phyloP scores from a whole-genome alignment of 306 rosid genomes.

The Cucurbita pepo region DNA sequence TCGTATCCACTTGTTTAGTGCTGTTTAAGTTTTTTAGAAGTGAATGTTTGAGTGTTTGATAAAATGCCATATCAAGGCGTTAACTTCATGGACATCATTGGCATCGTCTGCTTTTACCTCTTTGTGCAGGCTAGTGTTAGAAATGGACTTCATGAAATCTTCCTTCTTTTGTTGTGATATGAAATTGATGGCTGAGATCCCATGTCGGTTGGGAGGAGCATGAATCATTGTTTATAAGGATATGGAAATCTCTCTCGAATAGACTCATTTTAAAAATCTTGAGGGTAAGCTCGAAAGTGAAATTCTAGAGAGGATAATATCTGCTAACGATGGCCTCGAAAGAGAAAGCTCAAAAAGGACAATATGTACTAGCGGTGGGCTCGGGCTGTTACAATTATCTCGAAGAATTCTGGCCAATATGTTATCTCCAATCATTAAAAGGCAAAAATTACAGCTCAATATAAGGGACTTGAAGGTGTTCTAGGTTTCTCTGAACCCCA shows the following conservation, averaged over 20 bases:
- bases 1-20: neutral
- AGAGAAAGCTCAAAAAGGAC: too few relatives aligned
- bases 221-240: too few relatives aligned
- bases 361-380: too few relatives aligned
- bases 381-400: neutral
- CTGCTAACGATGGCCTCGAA: too few relatives aligned
- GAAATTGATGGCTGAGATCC: neutral
- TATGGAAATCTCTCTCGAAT: too few relatives aligned
- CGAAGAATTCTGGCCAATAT: neutral
- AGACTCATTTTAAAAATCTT: too few relatives aligned
- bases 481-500: neutral
- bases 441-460: neutral
- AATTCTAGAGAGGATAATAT: too few relatives aligned
- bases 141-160: neutral
- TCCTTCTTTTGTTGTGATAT: neutral
- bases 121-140: neutral
- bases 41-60: neutral
- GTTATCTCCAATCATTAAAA: neutral
- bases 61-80: neutral
- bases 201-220: too few relatives aligned
- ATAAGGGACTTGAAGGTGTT: neutral
- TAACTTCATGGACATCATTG: slow-evolving; percentile 1
- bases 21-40: neutral
- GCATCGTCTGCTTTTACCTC: neutral
- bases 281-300: too few relatives aligned